These are phyloP conservation scores for Fraxinus quadrangulata DNA, from an alignment of 257 asterid genomes.

Conservation along the genomic window DNA sequence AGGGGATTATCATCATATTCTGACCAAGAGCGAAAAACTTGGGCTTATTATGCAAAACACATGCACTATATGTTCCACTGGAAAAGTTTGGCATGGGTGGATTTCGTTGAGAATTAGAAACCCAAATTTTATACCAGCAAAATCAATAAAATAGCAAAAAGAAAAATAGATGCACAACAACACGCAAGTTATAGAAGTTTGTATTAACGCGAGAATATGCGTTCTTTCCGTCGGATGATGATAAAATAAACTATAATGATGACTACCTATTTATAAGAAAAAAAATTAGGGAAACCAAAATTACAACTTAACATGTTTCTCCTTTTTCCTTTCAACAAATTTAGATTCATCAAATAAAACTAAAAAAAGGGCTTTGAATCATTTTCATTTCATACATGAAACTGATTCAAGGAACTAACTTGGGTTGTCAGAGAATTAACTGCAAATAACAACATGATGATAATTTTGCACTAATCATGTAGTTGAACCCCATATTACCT, in stretches of 20 bases:
- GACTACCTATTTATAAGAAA: no score
- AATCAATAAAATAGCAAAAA: no score
- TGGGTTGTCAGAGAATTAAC: constrained; percentile 3
- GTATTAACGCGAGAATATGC: no score
- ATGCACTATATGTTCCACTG: neutral
- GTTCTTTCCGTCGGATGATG: no score
- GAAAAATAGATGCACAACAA: no score
- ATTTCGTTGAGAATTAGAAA: no score
- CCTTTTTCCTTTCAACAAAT: neutral
- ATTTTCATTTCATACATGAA: neutral
- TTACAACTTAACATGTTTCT: neutral
- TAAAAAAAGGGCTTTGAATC: neutral
- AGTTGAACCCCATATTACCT: constrained; percentile 47
- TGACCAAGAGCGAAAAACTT: no score
- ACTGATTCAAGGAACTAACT: neutral
- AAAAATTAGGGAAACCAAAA: no score
- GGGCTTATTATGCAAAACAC: neutral
- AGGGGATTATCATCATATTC: no score
- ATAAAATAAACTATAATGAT: no score
- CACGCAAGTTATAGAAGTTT: no score
- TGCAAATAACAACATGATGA: neutral
- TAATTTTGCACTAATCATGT: neutral
- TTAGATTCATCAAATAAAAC: neutral
- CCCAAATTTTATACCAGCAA: no score
- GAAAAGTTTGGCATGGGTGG: neutral